Base-by-base conservation (phyloP, 805 yeast species). In the Aciculoconidium aculeatum region DNA sequence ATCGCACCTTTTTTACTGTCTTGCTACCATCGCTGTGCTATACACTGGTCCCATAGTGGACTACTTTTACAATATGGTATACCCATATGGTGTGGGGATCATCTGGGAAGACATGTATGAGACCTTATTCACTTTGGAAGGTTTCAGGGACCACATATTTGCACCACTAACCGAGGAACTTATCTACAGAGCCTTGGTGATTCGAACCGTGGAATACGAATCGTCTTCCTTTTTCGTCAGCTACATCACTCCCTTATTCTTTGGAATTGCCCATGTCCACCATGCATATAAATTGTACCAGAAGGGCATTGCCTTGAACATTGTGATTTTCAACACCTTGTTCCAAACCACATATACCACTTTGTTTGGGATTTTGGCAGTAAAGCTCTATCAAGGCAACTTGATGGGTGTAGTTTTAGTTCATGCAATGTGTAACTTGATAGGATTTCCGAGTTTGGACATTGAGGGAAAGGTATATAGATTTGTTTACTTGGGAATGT, bases 101-200 rank as follows among this genome's bases (percentile, higher is more conserved):
- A 19, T 20, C 14, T 23, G 12, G 13, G 31, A 23, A 32, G 63
- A 53, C 16, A 33, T 56, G 11, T 5, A 4, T 2, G 35, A 40
- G 1, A 47, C 41, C 14, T 42, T 58, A 13, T 9, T 21, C 6
- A 51, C 57, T 6, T 34, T 71, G 4, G 49, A 53, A 15, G 75
- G 76, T 1, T 18, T 75, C 14, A 53, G 92, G 35, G 77, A 80
- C 47, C 63, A 73, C 26, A 32, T 81, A 0, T 58, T 80, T 21
- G 95, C 87, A 0, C 95, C 95, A 4, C 26, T 79, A 2, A 76
- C 90, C 0, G 95, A 85, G 48, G 95, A 85, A 47, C 38, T 83
- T 16, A 69, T 82, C 2, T 85, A 77, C 47, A 61, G 94, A 2
- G 62, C 79, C 0, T 66, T 40, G 35, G 70, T 36, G 18, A 31